These are phyloP conservation scores for Zostera marina DNA, from an alignment of 116 monocot genomes.

Conservation along the genomic window DNA sequence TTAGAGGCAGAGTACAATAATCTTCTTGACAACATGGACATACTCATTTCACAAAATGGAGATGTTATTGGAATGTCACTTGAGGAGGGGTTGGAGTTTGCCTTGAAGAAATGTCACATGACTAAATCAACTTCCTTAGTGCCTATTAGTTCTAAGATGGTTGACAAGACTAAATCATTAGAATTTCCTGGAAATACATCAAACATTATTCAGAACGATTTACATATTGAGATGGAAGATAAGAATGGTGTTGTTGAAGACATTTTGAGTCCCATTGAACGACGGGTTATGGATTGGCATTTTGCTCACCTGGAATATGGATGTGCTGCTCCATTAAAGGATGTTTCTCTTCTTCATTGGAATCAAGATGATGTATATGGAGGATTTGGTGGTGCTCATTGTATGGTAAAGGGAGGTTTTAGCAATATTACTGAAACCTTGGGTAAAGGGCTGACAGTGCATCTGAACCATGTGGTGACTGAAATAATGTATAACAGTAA, in stretches of 20 bases:
- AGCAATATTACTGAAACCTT: slow-evolving; percentile 60
- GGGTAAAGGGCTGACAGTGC: slow-evolving; percentile 51
- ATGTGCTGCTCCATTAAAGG: slow-evolving; percentile 81
- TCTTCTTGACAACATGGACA: slow-evolving; percentile 86
- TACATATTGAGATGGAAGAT: slow-evolving; percentile 2
- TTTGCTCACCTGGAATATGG: slow-evolving; percentile 98
- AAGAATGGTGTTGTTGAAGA: slow-evolving; percentile 10
- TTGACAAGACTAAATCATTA: slow-evolving; percentile 2
- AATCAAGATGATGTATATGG: slow-evolving; percentile 99
- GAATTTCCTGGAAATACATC: slow-evolving; percentile 5
- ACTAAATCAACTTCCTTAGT: slow-evolving; percentile 13
- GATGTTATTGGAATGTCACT: slow-evolving; percentile 55
- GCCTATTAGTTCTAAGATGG: slow-evolving; percentile 17
- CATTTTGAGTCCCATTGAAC: slow-evolving; percentile 68
- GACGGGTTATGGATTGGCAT: slow-evolving; percentile 99
- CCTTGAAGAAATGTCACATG: slow-evolving; percentile 47
- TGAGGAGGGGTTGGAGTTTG: slow-evolving; percentile 92
- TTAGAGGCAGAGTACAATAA: slow-evolving; percentile 94
- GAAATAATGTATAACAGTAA: slow-evolving; percentile 32
- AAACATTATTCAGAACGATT: slow-evolving; percentile 4
- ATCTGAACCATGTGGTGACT: slow-evolving; percentile 62
- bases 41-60: slow-evolving; percentile 57
- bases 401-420: slow-evolving; percentile 99
- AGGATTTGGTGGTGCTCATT: slow-evolving; percentile 97
- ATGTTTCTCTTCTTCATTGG: slow-evolving; percentile 92